Base-by-base conservation (phyloP, 1,284 basidiomycete species). In the Dichomitus squalens region DNA sequence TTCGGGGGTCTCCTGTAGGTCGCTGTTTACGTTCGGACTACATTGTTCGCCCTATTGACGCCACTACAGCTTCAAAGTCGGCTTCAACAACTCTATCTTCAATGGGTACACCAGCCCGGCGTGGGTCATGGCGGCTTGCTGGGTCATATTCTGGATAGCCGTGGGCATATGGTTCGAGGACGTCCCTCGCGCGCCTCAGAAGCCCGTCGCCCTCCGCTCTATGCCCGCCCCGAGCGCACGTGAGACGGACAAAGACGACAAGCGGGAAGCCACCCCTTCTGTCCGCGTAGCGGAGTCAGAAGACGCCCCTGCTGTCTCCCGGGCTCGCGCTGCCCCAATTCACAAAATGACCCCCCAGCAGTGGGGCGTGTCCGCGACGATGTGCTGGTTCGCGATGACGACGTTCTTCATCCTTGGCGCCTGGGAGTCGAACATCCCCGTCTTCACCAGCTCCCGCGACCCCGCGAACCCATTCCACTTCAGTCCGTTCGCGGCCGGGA, bases 381-480 rank as follows among this genome's bases (percentile, higher is more conserved):
- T 88, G 85, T 87, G 84, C 67, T 88, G 86, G 83, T 85, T 82
- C 64, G 80, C 86, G 38, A 88, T 89, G 85, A 80, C 83, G 8
- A 87, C 82, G 68, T 90, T 90, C 76, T 87, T 88, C 72, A 78
- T 88, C 65, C 81, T 90, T 50, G 86, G 85, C 16, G 81, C 82
- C 18, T 89, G 86, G 87, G 87, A 90, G 66, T 76, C 83, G 38
- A 89, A 88, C 70, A 80, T 90, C 53, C 87, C 88, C 25, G 79
- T 90, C 55, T 88, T 83, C 68, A 80, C 82, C 40, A 79, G 80
- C 7, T 67, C 68, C 9, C 33, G 57, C 56, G 64, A 63, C 21
- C 61, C 58, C 27, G 50, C 64, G 31, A 68, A 62, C 34, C 72
- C 67, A 9, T 81, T 89, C 68, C 68, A 76, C 60, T 87, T 82